Evolutionary conservation across 2,329 filamentous ascomycete genomes (phyloP).

Genomic region (Botrytis sinoallii): DNA sequence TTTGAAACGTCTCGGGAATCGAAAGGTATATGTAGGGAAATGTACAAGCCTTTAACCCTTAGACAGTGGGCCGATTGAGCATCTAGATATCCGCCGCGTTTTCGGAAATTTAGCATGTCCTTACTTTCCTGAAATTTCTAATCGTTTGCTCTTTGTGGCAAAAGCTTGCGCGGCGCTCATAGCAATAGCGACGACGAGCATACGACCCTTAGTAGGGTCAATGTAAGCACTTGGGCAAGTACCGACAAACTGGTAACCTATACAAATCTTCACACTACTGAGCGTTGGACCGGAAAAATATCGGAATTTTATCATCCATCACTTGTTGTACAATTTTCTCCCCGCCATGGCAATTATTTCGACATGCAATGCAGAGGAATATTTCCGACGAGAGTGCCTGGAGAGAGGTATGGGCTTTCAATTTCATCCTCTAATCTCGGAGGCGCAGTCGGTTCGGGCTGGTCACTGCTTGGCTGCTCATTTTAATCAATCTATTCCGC

Average conservation of each 20-base stretch:
- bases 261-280: not conserved
- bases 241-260: not conserved
- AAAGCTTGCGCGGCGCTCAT: no score
- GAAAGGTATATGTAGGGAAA: not conserved
- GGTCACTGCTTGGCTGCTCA: not conserved
- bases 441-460: not conserved
- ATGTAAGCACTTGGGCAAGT: not conserved
- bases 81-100: not conserved
- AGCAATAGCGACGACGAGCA: not conserved
- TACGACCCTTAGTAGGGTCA: not conserved
- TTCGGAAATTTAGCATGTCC: not conserved
- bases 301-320: not conserved
- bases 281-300: not conserved
- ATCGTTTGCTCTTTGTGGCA: not conserved
- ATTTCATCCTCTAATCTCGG: not conserved
- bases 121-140: not conserved
- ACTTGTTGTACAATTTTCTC: not conserved
- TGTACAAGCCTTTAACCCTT: not conserved
- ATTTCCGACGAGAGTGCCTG: not conserved
- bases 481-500: not conserved
- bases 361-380: not conserved
- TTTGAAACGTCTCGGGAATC: not conserved
- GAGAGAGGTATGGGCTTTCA: not conserved
- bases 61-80: not conserved
- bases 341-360: not conserved